Base-by-base conservation (phyloP, 1,284 basidiomycete species). In the Microbotryum silenes-acaulis region DNA sequence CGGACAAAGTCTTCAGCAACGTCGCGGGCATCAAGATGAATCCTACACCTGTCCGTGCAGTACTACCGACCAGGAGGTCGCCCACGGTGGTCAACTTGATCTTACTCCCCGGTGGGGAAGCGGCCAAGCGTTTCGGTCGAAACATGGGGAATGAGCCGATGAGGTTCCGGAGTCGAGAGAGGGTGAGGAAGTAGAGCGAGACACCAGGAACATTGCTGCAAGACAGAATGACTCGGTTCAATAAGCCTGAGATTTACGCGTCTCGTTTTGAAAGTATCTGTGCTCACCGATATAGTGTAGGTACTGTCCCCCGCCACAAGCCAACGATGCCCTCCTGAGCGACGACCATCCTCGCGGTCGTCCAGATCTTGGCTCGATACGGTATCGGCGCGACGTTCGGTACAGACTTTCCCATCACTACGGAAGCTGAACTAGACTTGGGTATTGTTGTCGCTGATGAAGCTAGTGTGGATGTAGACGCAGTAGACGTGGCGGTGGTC, bases 11-110 rank as follows among this genome's bases (percentile, higher is more conserved):
- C 77, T 99, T 99, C 61, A 98, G 78, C 16, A 98, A 85, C 0
- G 94, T 90, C 69, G 98, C 85, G 0, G 94, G 96, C 73, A 94
- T 97, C 63, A 98, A 74, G 0, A 93, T 66, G 71, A 97, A 87
- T 0, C 94, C 94, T 1, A 97, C 89, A 0, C 79, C 80, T 14
- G 91, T 86, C 53, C 96, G 83, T 0, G 90, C 85, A 4, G 87
- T 82, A 0, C 91, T 93, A 2, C 94, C 94, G 0, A 94, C 87
- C 14, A 96, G 60, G 2, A 98, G 79, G 75, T 98, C 97, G 0
- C 93, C 94, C 62, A 83, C 49, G 12, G 61, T 60, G 49, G 63
- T 66, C 23, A 56, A 54, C 44, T 62, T 63, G 47, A 55, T 59
- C 57, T 64, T 70, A 49, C 55, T 44, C n/a, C 52, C 54, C n/a